A percentile compares a stretch with the other conserved stretches of the same genome.
Conservation (phyloP, 805 yeast species). For the Hanseniaspora clermontiae region DNA sequence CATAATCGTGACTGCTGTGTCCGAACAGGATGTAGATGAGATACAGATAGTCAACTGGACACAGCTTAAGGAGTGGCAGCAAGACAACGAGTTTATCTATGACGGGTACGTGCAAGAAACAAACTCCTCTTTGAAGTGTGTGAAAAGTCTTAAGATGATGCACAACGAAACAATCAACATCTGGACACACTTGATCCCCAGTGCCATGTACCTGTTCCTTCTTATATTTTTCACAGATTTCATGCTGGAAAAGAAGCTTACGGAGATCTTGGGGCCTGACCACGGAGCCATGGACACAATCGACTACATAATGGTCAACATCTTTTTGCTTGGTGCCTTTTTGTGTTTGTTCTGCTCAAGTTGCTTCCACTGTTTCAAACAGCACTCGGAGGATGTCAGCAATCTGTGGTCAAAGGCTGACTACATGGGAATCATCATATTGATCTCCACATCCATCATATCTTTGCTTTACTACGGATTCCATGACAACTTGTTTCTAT, state of each 20-base stretch:
- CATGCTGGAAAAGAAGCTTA: constrained; percentile 24
- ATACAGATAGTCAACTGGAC: constrained; percentile 29
- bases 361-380: constrained; percentile 52
- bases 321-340: constrained; percentile 47
- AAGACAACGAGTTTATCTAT: constrained; percentile 54
- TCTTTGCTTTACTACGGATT: constrained; percentile 38
- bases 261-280: constrained; percentile 23
- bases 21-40: neutral
- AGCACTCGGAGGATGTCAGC: constrained; percentile 47
- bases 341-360: constrained; percentile 52
- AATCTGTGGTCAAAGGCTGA: constrained; percentile 56
- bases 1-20: constrained; percentile 4
- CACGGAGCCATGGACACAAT: constrained; percentile 20
- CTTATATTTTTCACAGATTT: constrained; percentile 23
- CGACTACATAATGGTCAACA: constrained; percentile 40
- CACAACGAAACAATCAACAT: constrained; percentile 68
- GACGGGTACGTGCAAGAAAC: constrained; percentile 55
- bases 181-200: constrained; percentile 48
- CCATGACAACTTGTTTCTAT: constrained; percentile 26
- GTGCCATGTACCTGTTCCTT: constrained; percentile 23
- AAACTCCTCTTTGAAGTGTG: constrained; percentile 33
- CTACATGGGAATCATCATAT: constrained; percentile 59
- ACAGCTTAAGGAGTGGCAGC: constrained; percentile 60
- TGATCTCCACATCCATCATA: constrained; percentile 52
- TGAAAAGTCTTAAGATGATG: constrained; percentile 38